These are phyloP conservation scores for Fusarium mangiferae DNA, from an alignment of 2,329 filamentous ascomycete species.

Conservation along the genomic window DNA sequence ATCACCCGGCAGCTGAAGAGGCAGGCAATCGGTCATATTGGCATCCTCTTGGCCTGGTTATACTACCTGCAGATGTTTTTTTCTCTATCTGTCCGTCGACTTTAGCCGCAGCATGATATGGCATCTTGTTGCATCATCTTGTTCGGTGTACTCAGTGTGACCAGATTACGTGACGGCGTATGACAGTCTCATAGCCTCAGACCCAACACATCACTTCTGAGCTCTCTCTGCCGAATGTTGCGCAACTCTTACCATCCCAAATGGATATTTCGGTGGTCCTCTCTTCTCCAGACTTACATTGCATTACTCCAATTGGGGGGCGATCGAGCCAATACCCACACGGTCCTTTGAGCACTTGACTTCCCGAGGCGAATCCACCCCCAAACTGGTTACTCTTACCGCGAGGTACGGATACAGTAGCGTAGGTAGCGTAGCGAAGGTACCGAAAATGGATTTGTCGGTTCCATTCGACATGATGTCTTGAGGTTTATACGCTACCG, in stretches of 20 bases:
- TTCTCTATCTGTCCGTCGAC: background rate
- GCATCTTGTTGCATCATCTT: background rate
- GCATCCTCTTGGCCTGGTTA: background rate
- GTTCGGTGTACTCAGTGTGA: background rate
- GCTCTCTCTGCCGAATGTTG: slow-evolving; percentile 21
- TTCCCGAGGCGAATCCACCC: slow-evolving; percentile 43
- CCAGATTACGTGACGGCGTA: background rate
- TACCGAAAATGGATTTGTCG: slow-evolving; percentile 26
- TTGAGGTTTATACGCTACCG: slow-evolving; percentile 22
- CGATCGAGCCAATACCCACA: slow-evolving; percentile 41
- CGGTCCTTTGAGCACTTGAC: slow-evolving; percentile 40
- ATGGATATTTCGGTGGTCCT: slow-evolving; percentile 8
- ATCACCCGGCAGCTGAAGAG: slow-evolving; percentile 21
- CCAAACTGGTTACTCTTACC: slow-evolving; percentile 35
- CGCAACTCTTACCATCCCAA: slow-evolving; percentile 5
- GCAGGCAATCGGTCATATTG: slow-evolving; percentile 11
- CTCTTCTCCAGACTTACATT: slow-evolving; percentile 29
- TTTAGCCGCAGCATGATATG: background rate
- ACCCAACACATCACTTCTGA: background rate
- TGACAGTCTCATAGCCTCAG: background rate
- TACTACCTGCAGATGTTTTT: background rate
- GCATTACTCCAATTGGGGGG: slow-evolving; percentile 38
- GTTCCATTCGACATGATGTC: slow-evolving; percentile 26
- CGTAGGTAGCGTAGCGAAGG: background rate
- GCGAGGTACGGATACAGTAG: background rate